phyloP scores from a whole-genome alignment of 192 early-diverging fungal species.

The Coemansia sp. region DNA sequence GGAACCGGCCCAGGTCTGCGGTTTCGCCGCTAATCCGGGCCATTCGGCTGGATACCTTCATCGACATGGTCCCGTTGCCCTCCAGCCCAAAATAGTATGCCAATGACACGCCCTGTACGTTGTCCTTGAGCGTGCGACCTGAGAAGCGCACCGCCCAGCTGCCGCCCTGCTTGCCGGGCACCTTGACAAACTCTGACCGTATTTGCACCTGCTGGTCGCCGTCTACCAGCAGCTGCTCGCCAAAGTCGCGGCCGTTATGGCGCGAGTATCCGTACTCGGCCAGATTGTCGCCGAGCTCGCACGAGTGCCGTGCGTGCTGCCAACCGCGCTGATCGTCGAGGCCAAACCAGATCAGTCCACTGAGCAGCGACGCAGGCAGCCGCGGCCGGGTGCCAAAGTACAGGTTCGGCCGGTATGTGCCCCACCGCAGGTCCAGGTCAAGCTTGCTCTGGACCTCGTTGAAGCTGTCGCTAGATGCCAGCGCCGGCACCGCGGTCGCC shows the following conservation, averaged over 20 bases:
- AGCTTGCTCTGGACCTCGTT: slow-evolving; percentile 7
- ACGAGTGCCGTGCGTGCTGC: slow-evolving; percentile 78
- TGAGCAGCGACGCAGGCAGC: slow-evolving; percentile 69
- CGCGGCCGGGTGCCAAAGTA: slow-evolving; percentile 90
- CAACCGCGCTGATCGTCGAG: slow-evolving; percentile 55
- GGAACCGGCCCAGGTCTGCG: slow-evolving; percentile 70
- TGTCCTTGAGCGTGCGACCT: slow-evolving; percentile 55
- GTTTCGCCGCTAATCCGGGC: slow-evolving; percentile 55
- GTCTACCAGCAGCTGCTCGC: slow-evolving; percentile 55
- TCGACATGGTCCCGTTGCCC: slow-evolving; percentile 59
- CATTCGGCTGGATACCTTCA: slow-evolving; percentile 31
- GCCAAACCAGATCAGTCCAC: slow-evolving; percentile 94
- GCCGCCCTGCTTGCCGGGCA: slow-evolving; percentile 55
- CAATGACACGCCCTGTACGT: slow-evolving; percentile 52
- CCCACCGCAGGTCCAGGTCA: slow-evolving; percentile 72
- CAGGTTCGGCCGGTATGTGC: slow-evolving; percentile 86
- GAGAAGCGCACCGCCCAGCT: slow-evolving; percentile 55
- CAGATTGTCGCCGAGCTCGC: slow-evolving; percentile 81
- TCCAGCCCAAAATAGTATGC: slow-evolving; percentile 80
- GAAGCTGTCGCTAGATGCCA: background rate
- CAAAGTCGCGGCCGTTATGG: slow-evolving; percentile 81
- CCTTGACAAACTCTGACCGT: slow-evolving; percentile 22
- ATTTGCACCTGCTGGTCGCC: slow-evolving; percentile 31
- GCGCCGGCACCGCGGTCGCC: background rate
- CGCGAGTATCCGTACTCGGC: slow-evolving; percentile 79